Evolutionary conservation across 441 rosid genomes (phyloP).

Genomic region (Gossypium lobatum): DNA sequence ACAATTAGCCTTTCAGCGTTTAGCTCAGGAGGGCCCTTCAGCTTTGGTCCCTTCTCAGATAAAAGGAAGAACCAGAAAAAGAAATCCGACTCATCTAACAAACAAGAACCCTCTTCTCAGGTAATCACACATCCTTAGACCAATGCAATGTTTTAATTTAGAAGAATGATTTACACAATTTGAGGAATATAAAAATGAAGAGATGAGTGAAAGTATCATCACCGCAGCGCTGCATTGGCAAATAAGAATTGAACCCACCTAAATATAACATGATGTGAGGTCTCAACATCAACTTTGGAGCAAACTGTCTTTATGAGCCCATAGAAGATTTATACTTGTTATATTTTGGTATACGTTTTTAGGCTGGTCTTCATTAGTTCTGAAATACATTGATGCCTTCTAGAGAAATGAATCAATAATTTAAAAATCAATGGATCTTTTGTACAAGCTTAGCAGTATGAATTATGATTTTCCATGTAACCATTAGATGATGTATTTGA

Average conservation of each 20-base stretch:
- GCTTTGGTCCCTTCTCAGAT: constrained; percentile 49
- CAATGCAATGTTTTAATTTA: neutral
- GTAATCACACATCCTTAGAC: constrained; percentile 22
- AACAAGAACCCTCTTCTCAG: constrained; percentile 40
- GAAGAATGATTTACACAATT: neutral
- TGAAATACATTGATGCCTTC: neutral
- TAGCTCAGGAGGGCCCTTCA: constrained; percentile 56
- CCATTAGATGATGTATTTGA: neutral
- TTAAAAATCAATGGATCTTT: neutral
- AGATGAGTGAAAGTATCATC: neutral
- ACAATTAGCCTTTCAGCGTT: constrained; percentile 60
- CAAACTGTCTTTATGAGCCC: neutral
- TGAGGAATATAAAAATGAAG: neutral
- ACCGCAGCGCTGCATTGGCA: neutral
- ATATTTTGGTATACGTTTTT: neutral
- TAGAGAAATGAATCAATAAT: neutral
- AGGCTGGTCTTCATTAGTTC: neutral
- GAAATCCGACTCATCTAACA: constrained; percentile 36
- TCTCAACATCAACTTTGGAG: neutral
- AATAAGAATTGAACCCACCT: neutral
- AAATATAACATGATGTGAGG: neutral
- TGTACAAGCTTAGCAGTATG: neutral
- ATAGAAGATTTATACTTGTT: neutral
- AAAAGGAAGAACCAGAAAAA: constrained; percentile 46
- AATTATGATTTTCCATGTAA: neutral